Evolutionary conservation across 2,329 filamentous ascomycete genomes (phyloP), one percentile per base, ranked within the genome.

Genomic region (Aspergillus sergii): DNA sequence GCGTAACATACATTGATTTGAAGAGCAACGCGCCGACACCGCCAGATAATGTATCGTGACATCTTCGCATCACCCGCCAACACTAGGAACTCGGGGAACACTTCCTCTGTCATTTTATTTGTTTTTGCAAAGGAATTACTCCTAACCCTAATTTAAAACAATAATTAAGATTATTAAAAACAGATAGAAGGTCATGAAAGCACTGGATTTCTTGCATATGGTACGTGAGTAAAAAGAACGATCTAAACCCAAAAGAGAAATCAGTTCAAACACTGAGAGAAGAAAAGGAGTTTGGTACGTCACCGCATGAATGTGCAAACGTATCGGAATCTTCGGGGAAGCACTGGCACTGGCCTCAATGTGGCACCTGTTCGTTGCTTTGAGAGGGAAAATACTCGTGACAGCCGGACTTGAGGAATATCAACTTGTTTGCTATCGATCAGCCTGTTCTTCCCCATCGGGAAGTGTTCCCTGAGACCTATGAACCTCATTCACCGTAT

Each of bases 31-130:
- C 45, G 63, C 54, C 57, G 63, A 67, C 65, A 69, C 64, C 65
- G 66, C 68, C 60, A 69, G 59, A 65, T 67, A 60, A 64, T 62
- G 23, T 28, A 26, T 32, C 46, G 46, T 54, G 32, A 58, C 51
- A 39, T 57, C 57, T 56, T 50, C 46, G 55, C 55, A 32, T 62
- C 57, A 59, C 21, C 59, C 60, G 60, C 61, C 55, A 56, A 34
- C 34, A 16, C 59, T 63, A 53, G 51, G 48, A 57, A 41, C 12
- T 58, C 55, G 58, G 43, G 57, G 48, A 62, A 60, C 26, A 39
- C 36, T 65, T 14, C 41, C 48, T 60, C 32, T n/a, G 10, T 39
- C 43, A 28, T 41, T 23, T 28, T 48, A 50, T 54, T 36, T 39
- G 32, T 7, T 36, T 23, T 16, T 8, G 21, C 11, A 36, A 36